Evolutionary conservation across 805 yeast species (phyloP), one percentile per base, ranked within the genome.

Genomic region (Sugiyamaella lignohabitans): DNA sequence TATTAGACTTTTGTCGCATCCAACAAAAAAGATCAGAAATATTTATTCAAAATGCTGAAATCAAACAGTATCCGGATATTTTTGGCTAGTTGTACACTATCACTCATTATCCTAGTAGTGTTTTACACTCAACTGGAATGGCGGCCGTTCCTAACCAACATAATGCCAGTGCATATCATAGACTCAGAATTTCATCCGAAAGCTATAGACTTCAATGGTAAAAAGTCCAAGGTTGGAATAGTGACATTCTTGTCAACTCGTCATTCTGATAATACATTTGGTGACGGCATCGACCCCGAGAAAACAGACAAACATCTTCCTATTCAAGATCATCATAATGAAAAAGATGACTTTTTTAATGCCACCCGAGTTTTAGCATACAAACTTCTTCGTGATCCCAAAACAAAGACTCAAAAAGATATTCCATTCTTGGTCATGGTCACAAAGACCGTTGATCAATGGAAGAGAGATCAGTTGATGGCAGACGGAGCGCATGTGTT

Each of bases 341-440:
- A 35, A 35, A 10, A 10, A 14, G 38, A 35, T 35, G 38, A 35
- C 10, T 35, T 14, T 30, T 40, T 20, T 40, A 40, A 42, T 35
- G 38, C 38, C 5, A 35, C 38, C 6, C 5, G 49, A 35, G 42
- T 43, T 4, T 16, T 46, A 34, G 34, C 41, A 4, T 46, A 46
- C 18, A 42, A 46, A 21, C 47, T 46, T 6, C 37, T 46, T 19
- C 42, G 40, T 21, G 47, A 46, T 27, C 42, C 42, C 16, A 17
- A 18, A 6, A 46, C 49, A 8, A 34, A 19, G 30, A 43, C 43
- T 21, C 16, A 27, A 16, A 17, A 20, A 10, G 32, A 29, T 32
- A 43, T 32, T 23, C 49, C 49, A 8, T 48, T 48, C 21, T 8
- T 48, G 18, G 52, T 48, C n/a, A 14, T 47, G 16, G 52, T 42